phyloP scores from a whole-genome alignment of 2,329 filamentous ascomycete genomes.

The Xylariaceae sp. region DNA sequence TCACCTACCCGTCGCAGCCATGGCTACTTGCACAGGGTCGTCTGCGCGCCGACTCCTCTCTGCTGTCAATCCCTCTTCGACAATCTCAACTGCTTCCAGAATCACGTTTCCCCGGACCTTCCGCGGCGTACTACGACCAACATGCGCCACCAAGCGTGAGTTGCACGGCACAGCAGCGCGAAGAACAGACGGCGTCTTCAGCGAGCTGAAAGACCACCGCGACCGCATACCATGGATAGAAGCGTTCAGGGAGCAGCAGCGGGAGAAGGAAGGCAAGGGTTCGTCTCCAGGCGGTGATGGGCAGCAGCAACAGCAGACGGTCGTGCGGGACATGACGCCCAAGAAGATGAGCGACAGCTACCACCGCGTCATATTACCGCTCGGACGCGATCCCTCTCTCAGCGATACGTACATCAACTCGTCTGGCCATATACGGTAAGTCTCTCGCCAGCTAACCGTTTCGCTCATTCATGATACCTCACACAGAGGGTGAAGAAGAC shows the following conservation, averaged over 20 bases:
- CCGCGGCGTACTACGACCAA: background rate
- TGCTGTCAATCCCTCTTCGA: slow-evolving; percentile 2
- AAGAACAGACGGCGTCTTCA: slow-evolving; percentile 34
- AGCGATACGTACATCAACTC: slow-evolving; percentile 74
- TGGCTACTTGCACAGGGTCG: slow-evolving; percentile 17
- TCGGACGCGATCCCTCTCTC: slow-evolving; percentile 70
- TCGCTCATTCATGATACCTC: too few species aligned
- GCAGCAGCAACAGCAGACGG: slow-evolving; percentile 19
- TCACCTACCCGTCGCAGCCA: slow-evolving; percentile 2
- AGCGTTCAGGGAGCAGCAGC: slow-evolving; percentile 52
- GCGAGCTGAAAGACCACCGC: slow-evolving; percentile 32
- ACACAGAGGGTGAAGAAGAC: too few species aligned
- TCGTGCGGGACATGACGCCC: slow-evolving; percentile 53
- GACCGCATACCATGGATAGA: slow-evolving; percentile 60
- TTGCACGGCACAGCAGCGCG: slow-evolving; percentile 22
- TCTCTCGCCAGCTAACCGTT: too few species aligned
- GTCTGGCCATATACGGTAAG: slow-evolving; percentile 64
- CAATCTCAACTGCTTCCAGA: slow-evolving; percentile 1
- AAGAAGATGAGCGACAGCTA: slow-evolving; percentile 69
- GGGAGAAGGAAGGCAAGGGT: slow-evolving; percentile 34
- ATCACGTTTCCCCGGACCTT: too few species aligned
- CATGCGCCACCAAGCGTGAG: slow-evolving; percentile 9
- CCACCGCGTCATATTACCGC: slow-evolving; percentile 61
- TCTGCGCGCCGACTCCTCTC: slow-evolving; percentile 15
- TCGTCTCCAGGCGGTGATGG: too few species aligned